Conservation (phyloP, 345 rosid genomes). For the Syzygium oleosum region DNA sequence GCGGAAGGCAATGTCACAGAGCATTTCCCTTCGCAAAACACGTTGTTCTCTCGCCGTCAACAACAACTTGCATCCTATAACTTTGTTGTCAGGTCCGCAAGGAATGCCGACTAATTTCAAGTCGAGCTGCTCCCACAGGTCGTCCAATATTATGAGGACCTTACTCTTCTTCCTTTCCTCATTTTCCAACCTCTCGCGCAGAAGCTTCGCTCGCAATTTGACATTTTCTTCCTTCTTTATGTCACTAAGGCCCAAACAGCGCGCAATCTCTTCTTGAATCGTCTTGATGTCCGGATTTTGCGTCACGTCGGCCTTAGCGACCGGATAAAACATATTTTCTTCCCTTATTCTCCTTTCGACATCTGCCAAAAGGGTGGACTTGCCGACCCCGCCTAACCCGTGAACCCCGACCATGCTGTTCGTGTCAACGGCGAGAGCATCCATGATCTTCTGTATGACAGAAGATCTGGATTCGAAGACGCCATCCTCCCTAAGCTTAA, state of each 20-base stretch:
- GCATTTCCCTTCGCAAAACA: not conserved
- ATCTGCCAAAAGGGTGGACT: not conserved
- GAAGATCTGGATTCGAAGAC: not conserved
- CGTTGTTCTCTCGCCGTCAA: fast-evolving
- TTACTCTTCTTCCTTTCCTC: not conserved
- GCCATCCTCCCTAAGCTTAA: not conserved
- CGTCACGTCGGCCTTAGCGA: not conserved
- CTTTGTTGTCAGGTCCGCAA: not conserved
- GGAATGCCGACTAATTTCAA: not conserved
- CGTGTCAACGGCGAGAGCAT: not conserved
- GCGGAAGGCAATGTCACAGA: fast-evolving
- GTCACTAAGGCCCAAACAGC: not conserved
- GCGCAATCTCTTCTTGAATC: not conserved
- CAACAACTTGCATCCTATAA: not conserved
- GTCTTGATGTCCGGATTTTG: not conserved
- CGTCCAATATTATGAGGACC: not conserved
- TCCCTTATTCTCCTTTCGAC: fast-evolving
- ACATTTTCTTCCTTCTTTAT: not conserved
- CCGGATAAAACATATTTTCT: fast-evolving
- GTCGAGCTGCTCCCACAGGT: not conserved
- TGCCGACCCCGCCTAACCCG: not conserved
- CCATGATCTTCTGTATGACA: not conserved
- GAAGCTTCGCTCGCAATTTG: not conserved
- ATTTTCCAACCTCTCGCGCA: not conserved
- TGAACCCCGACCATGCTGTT: not conserved